phyloP scores from a whole-genome alignment of 164 flowering plant genomes.

The Aristolochia californica region DNA sequence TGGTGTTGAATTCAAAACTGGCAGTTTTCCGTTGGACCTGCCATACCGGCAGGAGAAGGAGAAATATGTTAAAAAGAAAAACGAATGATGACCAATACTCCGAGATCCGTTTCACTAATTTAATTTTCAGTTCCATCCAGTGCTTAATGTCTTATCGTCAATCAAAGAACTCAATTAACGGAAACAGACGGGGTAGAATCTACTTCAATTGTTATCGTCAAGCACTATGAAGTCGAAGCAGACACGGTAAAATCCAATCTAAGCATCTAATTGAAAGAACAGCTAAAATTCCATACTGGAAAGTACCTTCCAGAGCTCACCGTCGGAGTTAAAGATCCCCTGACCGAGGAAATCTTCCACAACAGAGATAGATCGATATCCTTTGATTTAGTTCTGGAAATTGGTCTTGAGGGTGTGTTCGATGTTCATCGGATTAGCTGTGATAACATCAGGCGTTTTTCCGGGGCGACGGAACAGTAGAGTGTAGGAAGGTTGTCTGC shows the following conservation, averaged over 20 bases:
- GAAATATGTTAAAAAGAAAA: too few species aligned
- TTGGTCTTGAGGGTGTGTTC: constrained; percentile 45
- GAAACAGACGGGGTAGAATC: too few species aligned
- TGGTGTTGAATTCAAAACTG: constrained; percentile 41
- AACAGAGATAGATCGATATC: constrained; percentile 17
- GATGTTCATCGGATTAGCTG: constrained; percentile 35
- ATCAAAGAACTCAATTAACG: too few species aligned
- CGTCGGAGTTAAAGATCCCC: constrained; percentile 54
- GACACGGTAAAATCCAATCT: too few species aligned
- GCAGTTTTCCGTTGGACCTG: constrained; percentile 43
- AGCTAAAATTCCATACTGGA: too few species aligned
- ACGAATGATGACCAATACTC: constrained; percentile 8
- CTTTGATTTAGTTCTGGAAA: constrained; percentile 49
- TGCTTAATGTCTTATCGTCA: too few species aligned
- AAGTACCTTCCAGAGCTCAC: constrained; percentile 30
- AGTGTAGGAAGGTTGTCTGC: constrained; percentile 33
- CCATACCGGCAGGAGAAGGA: too few species aligned
- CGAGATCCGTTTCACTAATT: too few species aligned
- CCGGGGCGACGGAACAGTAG: constrained; percentile 39
- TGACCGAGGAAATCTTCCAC: constrained; percentile 43
- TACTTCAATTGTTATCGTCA: too few species aligned
- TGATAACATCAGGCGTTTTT: constrained; percentile 19
- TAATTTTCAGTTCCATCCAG: too few species aligned
- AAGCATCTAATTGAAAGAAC: too few species aligned
- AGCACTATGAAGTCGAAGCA: too few species aligned